phyloP scores from a whole-genome alignment of 2,329 filamentous ascomycete genomes.

The Aureobasidium musti region DNA sequence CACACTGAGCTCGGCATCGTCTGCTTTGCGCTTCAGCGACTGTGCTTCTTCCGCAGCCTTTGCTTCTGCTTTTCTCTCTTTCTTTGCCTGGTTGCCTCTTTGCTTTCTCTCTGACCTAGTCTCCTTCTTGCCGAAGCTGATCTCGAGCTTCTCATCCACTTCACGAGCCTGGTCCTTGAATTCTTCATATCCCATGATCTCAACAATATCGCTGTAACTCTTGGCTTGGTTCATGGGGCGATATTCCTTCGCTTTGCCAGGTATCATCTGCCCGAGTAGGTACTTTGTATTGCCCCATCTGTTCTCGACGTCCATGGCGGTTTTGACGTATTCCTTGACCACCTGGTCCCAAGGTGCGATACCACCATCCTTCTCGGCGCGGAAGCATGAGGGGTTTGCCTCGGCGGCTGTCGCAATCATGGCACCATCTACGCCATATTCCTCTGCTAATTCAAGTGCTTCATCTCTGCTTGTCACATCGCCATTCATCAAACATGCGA shows the following conservation, averaged over 20 bases:
- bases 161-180: slow-evolving; percentile 64
- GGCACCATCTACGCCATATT: slow-evolving; percentile 86
- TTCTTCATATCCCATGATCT: slow-evolving; percentile 62
- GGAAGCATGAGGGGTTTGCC: slow-evolving; percentile 86
- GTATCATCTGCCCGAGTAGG: slow-evolving; percentile 79
- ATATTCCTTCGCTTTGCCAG: slow-evolving; percentile 70
- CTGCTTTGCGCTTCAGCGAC: slow-evolving; percentile 30
- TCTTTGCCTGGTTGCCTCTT: slow-evolving; percentile 31
- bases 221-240: slow-evolving; percentile 64
- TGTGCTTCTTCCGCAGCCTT: slow-evolving; percentile 33
- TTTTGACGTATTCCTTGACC: slow-evolving; percentile 71
- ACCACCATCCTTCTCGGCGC: slow-evolving; percentile 67
- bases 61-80: slow-evolving; percentile 43
- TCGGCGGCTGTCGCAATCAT: slow-evolving; percentile 98
- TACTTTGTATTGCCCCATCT: slow-evolving; percentile 93
- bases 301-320: slow-evolving; percentile 76
- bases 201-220: slow-evolving; percentile 70
- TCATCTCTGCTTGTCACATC: slow-evolving; percentile 78
- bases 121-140: slow-evolving; percentile 53
- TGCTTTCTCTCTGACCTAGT: slow-evolving; percentile 49
- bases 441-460: slow-evolving; percentile 67
- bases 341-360: slow-evolving; percentile 74
- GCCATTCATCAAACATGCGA: slow-evolving; percentile 94
- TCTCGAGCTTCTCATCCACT: slow-evolving; percentile 64
- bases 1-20: slow-evolving; percentile 7